These are phyloP conservation scores for Circinella minor DNA, from an alignment of 371 early-diverging fungal species.

Conservation along the genomic window DNA sequence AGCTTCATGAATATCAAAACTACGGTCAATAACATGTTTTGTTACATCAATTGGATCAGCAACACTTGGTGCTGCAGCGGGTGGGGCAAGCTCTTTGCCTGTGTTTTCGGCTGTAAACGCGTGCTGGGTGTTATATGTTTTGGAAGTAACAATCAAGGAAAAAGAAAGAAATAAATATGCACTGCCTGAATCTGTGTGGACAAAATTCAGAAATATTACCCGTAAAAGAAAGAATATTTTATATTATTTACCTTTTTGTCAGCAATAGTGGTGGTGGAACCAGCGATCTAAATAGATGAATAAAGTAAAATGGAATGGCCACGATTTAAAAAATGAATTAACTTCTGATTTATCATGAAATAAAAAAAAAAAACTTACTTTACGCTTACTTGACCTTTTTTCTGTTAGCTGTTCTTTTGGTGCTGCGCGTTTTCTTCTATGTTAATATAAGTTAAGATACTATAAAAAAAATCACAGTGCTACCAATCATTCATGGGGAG, in stretches of 20 bases:
- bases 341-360: too few species aligned
- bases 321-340: too few species aligned
- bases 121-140: background rate
- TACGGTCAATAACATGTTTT: background rate
- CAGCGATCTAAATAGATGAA: too few species aligned
- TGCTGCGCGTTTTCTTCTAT: slow-evolving; percentile 9
- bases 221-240: too few species aligned
- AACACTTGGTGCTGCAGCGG: slow-evolving; percentile 6
- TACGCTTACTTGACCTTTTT: background rate
- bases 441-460: too few species aligned
- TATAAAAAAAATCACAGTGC: too few species aligned
- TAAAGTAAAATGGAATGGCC: too few species aligned
- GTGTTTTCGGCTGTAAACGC: background rate
- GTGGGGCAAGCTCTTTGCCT: background rate
- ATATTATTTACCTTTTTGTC: too few species aligned
- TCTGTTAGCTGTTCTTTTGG: background rate
- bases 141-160: background rate
- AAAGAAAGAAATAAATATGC: background rate
- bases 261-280: too few species aligned
- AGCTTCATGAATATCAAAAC: slow-evolving; percentile 10
- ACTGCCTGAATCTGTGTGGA: too few species aligned
- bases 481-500: too few species aligned
- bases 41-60: slow-evolving; percentile 2
- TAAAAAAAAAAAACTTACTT: background rate
- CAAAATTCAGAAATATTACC: too few species aligned